Conservation (phyloP, 345 rosid species). For the Conringia planisiliqua region DNA sequence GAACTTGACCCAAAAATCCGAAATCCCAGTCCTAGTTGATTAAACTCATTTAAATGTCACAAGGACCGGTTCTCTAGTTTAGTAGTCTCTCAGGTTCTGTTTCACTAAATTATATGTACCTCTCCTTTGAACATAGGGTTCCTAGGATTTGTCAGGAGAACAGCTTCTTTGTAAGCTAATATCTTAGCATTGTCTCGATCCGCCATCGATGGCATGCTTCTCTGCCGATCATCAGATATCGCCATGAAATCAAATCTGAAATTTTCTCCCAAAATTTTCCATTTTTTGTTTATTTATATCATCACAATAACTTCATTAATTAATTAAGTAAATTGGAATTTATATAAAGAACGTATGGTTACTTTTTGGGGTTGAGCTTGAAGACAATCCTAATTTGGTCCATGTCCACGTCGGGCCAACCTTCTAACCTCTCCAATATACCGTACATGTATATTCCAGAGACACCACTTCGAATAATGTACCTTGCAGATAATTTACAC, state of each 20-base stretch:
- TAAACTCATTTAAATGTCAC: too few relatives aligned
- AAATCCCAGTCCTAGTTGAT: too few relatives aligned
- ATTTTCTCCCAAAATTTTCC: background rate
- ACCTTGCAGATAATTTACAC: conserved; percentile 40
- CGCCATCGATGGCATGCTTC: conserved; percentile 61
- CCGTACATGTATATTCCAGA: conserved; percentile 71
- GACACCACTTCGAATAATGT: conserved; percentile 58
- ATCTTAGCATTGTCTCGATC: conserved; percentile 47
- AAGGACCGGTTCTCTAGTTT: background rate
- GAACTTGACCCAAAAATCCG: too few relatives aligned
- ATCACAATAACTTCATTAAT: too few relatives aligned
- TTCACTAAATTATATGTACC: conserved; percentile 32
- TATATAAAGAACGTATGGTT: conserved; percentile 22
- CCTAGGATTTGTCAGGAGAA: conserved; percentile 59
- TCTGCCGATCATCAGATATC: conserved; percentile 60
- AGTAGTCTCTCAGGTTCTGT: background rate
- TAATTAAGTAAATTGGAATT: too few relatives aligned
- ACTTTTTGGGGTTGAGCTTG: conserved; percentile 64
- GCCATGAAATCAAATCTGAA: conserved; percentile 82
- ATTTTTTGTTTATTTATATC: too few relatives aligned
- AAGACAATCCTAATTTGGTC: conserved; percentile 82
- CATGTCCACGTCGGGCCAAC: conserved; percentile 86
- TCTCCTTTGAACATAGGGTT: conserved; percentile 58
- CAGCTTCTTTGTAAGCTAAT: conserved; percentile 86
- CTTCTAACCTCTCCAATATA: conserved; percentile 61